Conservation (phyloP, 352 stramenopile species). For the Peronospora belbahrii region DNA sequence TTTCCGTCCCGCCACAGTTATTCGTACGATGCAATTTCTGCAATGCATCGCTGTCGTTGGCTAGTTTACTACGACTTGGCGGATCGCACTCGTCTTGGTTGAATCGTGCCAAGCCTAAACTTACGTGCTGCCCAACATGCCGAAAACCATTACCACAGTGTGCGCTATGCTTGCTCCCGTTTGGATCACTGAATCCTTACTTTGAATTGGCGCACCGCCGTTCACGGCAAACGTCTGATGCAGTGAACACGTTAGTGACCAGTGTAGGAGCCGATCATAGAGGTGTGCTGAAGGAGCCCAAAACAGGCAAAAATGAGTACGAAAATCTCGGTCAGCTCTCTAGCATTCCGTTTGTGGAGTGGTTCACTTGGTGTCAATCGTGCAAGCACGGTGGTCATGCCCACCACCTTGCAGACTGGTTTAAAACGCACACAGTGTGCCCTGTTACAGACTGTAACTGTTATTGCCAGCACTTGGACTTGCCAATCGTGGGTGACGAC, state of each 20-base stretch:
- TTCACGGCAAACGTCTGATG: constrained; percentile 51
- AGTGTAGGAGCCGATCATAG: constrained; percentile 26
- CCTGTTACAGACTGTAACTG: constrained; percentile 92
- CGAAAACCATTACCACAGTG: constrained; percentile 91
- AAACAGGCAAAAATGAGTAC: constrained; percentile 48
- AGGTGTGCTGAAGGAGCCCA: constrained; percentile 43
- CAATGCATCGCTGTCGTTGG: constrained; percentile 85
- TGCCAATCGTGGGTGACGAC: constrained; percentile 50
- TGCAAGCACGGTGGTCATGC: constrained; percentile 89
- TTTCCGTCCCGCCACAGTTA: constrained; percentile 76
- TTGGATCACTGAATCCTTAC: constrained; percentile 93
- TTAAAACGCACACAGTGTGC: constrained; percentile 83
- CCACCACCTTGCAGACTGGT: constrained; percentile 92
- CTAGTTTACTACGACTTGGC: constrained; percentile 78
- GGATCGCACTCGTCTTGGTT: constrained; percentile 88
- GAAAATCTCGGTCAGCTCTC: constrained; percentile 86
- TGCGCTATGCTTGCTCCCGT: constrained; percentile 88
- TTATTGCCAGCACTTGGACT: constrained; percentile 77
- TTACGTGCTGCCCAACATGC: constrained; percentile 88
- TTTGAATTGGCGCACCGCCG: constrained; percentile 88
- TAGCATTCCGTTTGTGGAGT: constrained; percentile 92
- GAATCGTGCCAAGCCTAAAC: constrained; percentile 84
- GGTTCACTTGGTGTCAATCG: constrained; percentile 92
- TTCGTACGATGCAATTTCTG: constrained; percentile 94
- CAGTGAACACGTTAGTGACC: constrained; percentile 31